Evolutionary conservation across 1,284 basidiomycete species (phyloP).

Genomic region (Moesziomyces sp.): DNA sequence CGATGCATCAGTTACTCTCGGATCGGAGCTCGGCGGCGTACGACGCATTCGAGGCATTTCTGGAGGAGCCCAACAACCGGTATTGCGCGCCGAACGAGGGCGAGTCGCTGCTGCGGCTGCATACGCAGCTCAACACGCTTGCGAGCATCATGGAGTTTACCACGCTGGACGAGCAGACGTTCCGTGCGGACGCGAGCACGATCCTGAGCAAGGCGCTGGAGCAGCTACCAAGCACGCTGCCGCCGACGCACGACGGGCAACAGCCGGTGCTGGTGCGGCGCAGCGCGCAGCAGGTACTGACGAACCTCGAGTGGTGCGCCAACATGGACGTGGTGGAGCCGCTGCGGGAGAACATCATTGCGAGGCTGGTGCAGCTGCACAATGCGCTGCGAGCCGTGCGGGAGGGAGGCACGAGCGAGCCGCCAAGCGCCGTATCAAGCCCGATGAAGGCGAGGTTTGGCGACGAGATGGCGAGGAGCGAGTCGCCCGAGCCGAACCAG

Average conservation of each 20-base stretch:
- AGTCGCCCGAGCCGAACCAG: slow-evolving; percentile 34
- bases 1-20: slow-evolving; percentile 38
- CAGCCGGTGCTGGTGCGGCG: slow-evolving; percentile 28
- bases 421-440: slow-evolving; percentile 20
- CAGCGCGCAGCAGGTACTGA: slow-evolving; percentile 49
- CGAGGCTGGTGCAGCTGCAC: slow-evolving; percentile 37
- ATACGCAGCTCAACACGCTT: slow-evolving; percentile 58
- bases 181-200: slow-evolving; percentile 51
- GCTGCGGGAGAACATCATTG: slow-evolving; percentile 35
- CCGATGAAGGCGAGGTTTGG: slow-evolving; percentile 13
- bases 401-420: slow-evolving; percentile 3
- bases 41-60: slow-evolving; percentile 58
- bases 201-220: slow-evolving; percentile 52
- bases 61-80: slow-evolving; percentile 40
- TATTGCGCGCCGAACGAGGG: slow-evolving; percentile 49
- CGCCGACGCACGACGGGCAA: slow-evolving; percentile 34
- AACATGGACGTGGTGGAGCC: slow-evolving; percentile 50
- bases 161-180: slow-evolving; percentile 49
- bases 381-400: slow-evolving; percentile 11
- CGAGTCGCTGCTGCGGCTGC: slow-evolving; percentile 57
- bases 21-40: slow-evolving; percentile 34
- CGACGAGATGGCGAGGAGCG: slow-evolving; percentile 12
- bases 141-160: slow-evolving; percentile 49
- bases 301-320: slow-evolving; percentile 47
- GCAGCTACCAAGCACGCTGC: slow-evolving; percentile 29